These are phyloP conservation scores for Calonectria pseudoturangicola DNA, from an alignment of 2,329 filamentous ascomycete species.

Conservation along the genomic window DNA sequence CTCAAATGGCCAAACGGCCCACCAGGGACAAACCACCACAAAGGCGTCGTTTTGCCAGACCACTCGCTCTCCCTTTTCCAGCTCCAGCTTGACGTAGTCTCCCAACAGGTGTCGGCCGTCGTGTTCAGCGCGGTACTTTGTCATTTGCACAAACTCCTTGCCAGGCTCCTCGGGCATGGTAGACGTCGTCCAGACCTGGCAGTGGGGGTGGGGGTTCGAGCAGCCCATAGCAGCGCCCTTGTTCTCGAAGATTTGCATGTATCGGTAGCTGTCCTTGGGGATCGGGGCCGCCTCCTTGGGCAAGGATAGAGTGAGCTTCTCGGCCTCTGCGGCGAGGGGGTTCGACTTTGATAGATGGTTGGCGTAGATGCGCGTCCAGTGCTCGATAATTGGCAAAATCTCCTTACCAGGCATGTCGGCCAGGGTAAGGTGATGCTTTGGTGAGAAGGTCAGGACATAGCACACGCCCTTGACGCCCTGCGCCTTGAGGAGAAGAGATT, in stretches of 20 bases:
- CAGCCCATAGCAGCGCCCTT: slow-evolving; percentile 99
- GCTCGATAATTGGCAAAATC: slow-evolving; percentile 88
- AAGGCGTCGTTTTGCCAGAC: slow-evolving; percentile 93
- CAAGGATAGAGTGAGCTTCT: slow-evolving; percentile 64
- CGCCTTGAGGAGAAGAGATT: slow-evolving; percentile 85
- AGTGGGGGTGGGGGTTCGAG: slow-evolving; percentile 98
- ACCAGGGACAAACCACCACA: slow-evolving; percentile 95
- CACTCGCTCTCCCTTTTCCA: slow-evolving; percentile 87
- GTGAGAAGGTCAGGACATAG: slow-evolving; percentile 96
- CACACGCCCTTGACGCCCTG: slow-evolving; percentile 95
- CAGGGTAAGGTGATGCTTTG: slow-evolving; percentile 91
- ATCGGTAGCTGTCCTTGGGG: slow-evolving; percentile 87
- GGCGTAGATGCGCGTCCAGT: slow-evolving; percentile 94
- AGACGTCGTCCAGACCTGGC: slow-evolving; percentile 96
- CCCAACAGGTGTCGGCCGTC: slow-evolving; percentile 84
- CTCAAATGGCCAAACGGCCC: slow-evolving; percentile 98
- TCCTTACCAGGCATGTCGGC: slow-evolving; percentile 88
- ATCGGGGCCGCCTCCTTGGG: slow-evolving; percentile 58
- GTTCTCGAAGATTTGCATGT: slow-evolving; percentile 99
- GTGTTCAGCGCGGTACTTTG: slow-evolving; percentile 85
- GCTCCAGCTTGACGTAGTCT: slow-evolving; percentile 91
- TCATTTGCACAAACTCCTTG: slow-evolving; percentile 85
- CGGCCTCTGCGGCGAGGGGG: slow-evolving; percentile 70
- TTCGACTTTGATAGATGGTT: slow-evolving; percentile 84
- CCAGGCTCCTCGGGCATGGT: slow-evolving; percentile 91